A percentile compares a stretch with the other conserved stretches of the same genome.
Conservation (phyloP, 176 grass and related monocot genomes). For the Eleusine coracana region DNA sequence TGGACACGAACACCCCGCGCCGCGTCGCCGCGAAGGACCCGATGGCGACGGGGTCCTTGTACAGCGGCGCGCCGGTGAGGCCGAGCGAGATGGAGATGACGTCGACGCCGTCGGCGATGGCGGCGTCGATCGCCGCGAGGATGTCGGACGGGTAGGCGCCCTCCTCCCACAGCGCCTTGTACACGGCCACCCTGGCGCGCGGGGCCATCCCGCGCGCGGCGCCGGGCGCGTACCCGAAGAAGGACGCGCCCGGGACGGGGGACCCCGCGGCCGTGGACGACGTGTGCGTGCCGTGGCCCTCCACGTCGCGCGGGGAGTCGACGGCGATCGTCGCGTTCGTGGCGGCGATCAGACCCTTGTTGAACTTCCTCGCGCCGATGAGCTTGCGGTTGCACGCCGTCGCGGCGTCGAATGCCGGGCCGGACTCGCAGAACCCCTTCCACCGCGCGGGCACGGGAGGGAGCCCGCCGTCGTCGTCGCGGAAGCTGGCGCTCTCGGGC, state of each 20-base stretch:
- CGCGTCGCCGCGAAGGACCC: conserved; percentile 72
- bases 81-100: conserved; percentile 78
- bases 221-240: conserved; percentile 68
- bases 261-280: conserved; percentile 68
- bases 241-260: conserved; percentile 39
- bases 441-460: conserved; percentile 53
- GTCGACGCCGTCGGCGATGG: conserved; percentile 82
- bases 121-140: conserved; percentile 71
- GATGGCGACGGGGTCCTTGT: conserved; percentile 65
- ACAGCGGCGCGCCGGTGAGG: conserved; percentile 1
- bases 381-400: conserved; percentile 81
- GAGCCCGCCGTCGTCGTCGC: conserved; percentile 57
- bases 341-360: conserved; percentile 50
- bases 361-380: conserved; percentile 77
- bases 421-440: conserved; percentile 69
- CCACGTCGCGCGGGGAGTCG: conserved; percentile 67
- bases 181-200: conserved; percentile 65
- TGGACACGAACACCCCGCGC: conserved; percentile 68
- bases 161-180: conserved; percentile 71
- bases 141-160: conserved; percentile 61
- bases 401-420: conserved; percentile 52
- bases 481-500: conserved; percentile 89
- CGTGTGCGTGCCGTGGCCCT: conserved; percentile 86
- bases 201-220: conserved; percentile 71
- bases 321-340: conserved; percentile 48